phyloP scores from a whole-genome alignment of 345 rosid species.

The Citrus unshiu region DNA sequence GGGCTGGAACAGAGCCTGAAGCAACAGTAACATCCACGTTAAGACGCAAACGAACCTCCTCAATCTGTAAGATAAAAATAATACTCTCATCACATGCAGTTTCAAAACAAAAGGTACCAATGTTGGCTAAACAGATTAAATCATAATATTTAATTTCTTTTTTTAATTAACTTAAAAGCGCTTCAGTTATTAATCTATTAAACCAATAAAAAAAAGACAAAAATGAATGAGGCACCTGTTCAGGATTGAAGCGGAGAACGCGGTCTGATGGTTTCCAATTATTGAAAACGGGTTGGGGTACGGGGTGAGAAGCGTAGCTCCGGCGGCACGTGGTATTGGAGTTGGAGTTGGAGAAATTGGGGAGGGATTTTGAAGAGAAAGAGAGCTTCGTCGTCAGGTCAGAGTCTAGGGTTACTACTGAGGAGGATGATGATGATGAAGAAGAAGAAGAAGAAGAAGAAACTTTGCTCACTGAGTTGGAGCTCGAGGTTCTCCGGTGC shows the following conservation, averaged over 20 bases:
- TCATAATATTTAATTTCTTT: no score
- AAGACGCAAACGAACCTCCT: conserved; percentile 33
- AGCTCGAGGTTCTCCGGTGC: conserved; percentile 24
- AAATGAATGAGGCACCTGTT: conserved; percentile 17
- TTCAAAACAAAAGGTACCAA: neutral
- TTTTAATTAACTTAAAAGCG: no score
- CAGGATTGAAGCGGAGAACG: conserved; percentile 30
- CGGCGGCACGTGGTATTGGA: conserved; percentile 10
- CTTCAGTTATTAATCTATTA: no score
- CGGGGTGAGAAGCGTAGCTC: conserved; percentile 7
- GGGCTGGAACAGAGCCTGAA: conserved; percentile 25
- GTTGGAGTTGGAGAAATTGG: no score
- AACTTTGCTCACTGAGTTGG: neutral
- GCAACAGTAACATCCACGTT: conserved; percentile 32
- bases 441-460: neutral
- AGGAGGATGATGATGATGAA: neutral
- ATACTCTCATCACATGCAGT: neutral
- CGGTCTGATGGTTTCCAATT: conserved; percentile 42
- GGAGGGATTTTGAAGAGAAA: neutral
- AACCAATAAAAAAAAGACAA: no score
- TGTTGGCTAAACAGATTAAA: neutral
- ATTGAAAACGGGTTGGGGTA: conserved; percentile 25
- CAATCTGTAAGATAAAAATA: conserved; percentile 19
- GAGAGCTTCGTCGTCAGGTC: conserved; percentile 11
- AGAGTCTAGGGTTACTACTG: conserved; percentile 15